Base-by-base conservation (phyloP, 2,329 filamentous ascomycete genomes). In the Ophiostoma montium region DNA sequence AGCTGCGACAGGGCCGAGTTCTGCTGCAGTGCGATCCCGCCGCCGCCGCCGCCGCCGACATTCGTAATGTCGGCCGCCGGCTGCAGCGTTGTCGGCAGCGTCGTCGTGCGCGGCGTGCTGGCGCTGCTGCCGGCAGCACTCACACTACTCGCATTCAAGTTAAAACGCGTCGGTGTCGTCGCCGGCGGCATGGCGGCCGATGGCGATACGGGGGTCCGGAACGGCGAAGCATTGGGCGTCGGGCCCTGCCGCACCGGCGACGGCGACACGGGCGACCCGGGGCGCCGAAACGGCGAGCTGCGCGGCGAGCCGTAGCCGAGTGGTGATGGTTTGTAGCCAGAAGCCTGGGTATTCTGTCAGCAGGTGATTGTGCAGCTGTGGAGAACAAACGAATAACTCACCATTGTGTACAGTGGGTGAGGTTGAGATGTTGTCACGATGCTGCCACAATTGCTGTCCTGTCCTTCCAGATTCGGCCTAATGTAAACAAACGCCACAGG, bases 221-320 rank as follows among this genome's bases (percentile, higher is more conserved):
- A 71, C 2, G 82, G 78, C 27, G 82, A 80, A 45, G 72, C 70
- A 36, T 73, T 74, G 4, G 83, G 78, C 3, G 76, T 76, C 23
- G 23, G 23, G 4, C 23, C 23, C 54, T 81, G 73, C 57, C 80
- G 75, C 50, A 85, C 65, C 23, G 75, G 67, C 32, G 76, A 82
- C 3, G 83, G 80, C 10, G 83, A 85, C 21, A 75, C 72, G 18
- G 78, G 75, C 18, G 77, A 78, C 56, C 78, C 76, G 48, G 76
- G 70, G 56, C 78, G 67, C 51, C 78, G 73, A 60, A 82, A 82
- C 12, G 78, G 78, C 46, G 78, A 82, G 59, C 68, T 74, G 61
- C 84, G 78, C 57, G 78, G 75, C 43, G 83, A 82, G 55, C 80
- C 80, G 65, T 83, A 85, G 52, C 81, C 81, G 53, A 86, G 67